Base-by-base conservation (phyloP, 2,329 filamentous ascomycete species). In the Malbranchea cinnamomea region DNA sequence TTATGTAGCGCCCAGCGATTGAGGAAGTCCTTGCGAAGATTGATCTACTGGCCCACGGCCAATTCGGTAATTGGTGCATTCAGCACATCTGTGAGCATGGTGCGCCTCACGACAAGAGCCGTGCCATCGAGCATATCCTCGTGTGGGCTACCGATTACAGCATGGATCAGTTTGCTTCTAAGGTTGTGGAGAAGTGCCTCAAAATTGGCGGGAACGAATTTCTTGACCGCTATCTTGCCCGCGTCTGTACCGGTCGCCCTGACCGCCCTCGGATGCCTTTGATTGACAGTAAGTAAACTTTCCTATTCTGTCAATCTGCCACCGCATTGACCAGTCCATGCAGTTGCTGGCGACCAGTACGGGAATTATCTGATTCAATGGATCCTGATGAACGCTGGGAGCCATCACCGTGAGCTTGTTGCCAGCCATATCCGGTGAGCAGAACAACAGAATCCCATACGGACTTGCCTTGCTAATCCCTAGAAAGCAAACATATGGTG, bases 61-160 rank as follows among this genome's bases (percentile, higher is more conserved):
- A 98, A 52, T 98, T 98, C 50, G 89, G 89, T 33, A 98, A 98
- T 54, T 98, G 89, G 89, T 98, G 89, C 61, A 95, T 98, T 47
- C 89, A 98, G 59, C 89, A 98, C 57, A 84, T 98, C 45, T 98
- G 89, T 57, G 89, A 98, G 56, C 89, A 98, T 50, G 87, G 91
- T 29, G 78, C 78, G 34, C 79, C 85, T 18, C 75, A 78, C 23
- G 91, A 98, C 56, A 85, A 87, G 45, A 87, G 78, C 56, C 78
- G 85, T 42, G 89, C 91, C 25, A 78, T 94, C 47, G 87, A 98
- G 43, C 87, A 95, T 54, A 87, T 98, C 47, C 78, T 98, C 42
- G 78, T 78, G 39, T 92, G 83, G 56, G 82, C 85, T 18, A 80
- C 83, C 10, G 85, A 94, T 57, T 98, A 95, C 59, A 95, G 87